Percentiles rank a stretch among this genome's conserved stretches.
Conservation (phyloP, 139 green algal genomes). For the Protoeuglena noctilucae region DNA sequence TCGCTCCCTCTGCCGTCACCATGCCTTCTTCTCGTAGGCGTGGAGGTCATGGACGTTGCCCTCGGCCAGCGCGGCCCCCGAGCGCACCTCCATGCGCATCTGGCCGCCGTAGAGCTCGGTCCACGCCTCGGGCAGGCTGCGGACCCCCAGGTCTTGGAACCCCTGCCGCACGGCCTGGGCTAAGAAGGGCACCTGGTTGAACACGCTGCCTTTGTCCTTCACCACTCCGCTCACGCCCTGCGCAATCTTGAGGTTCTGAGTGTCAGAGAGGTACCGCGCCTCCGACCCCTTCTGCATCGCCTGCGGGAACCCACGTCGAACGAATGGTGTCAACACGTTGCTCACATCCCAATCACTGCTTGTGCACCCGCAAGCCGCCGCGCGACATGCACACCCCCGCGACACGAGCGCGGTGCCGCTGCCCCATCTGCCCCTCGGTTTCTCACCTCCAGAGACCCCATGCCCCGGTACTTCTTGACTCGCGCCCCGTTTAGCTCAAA, state of each 20-base stretch:
- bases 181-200: constrained; percentile 53
- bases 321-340: background rate
- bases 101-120: constrained; percentile 34
- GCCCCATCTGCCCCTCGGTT: background rate
- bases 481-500: constrained; percentile 44
- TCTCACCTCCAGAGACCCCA: constrained; percentile 21
- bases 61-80: constrained; percentile 62
- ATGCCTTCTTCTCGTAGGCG: constrained; percentile 70
- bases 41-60: constrained; percentile 88
- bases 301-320: constrained; percentile 61
- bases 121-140: constrained; percentile 29
- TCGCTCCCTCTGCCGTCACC: constrained; percentile 37
- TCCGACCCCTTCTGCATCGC: constrained; percentile 92
- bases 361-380: too few relatives aligned
- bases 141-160: constrained; percentile 78
- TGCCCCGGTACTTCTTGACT: constrained; percentile 92
- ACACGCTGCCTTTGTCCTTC: constrained; percentile 79
- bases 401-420: background rate
- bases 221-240: constrained; percentile 82
- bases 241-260: constrained; percentile 83
- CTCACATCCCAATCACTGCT: too few relatives aligned
- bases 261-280: constrained; percentile 78
- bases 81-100: constrained; percentile 63
- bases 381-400: background rate
- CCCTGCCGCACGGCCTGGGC: constrained; percentile 79